Base-by-base conservation (phyloP, 768 basidiomycete genomes). In the Clitopilus passeckerianus region DNA sequence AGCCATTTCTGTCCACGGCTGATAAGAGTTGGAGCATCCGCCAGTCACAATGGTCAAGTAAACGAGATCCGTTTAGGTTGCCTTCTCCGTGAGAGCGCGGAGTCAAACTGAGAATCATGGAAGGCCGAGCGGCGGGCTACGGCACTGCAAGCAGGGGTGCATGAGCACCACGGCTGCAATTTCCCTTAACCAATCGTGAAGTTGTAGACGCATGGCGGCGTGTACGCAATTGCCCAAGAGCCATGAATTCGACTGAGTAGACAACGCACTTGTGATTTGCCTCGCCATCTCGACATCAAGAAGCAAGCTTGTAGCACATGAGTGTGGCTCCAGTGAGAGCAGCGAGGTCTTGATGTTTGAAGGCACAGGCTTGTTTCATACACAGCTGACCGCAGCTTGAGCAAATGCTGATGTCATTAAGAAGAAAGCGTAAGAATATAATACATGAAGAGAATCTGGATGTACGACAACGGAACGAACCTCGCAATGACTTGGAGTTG, bases 391-490 rank as follows among this genome's bases (percentile, higher is more conserved):
- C 37, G 3, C n/a, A 5, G 5, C 37, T 41, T 9, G 46, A 50
- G 20, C 6, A 2, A 23, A 20, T 22, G 18, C 20, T 50, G n/a
- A 22, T 50, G 22, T 50, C 22, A 50, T 50, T 18, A 12, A 5
- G 22, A 9, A 10, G 46, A 50, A 10, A 30, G n/a, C 27, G 7
- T 30, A 30, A 3, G 27, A 30, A 50, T 23, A 50, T n/a, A 50
- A 5, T 9, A 22, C 22, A 20, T 9, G 18, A 10, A 18, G 24
- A 18, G 18, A 35, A 54, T 23, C 18, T 30, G 46, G 61, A 54
- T 80, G 72, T 80, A 67, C 72, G 86, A 85, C 86, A 87, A 75
- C 84, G 77, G 86, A 88, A 88, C 86, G 86, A 88, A 76, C 86
- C 81, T 68, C 46, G 54, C 63, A 73, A 68, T 76, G 70, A 69